These are phyloP conservation scores for Penicillium freii DNA, from an alignment of 2,329 filamentous ascomycete genomes.

Conservation along the genomic window DNA sequence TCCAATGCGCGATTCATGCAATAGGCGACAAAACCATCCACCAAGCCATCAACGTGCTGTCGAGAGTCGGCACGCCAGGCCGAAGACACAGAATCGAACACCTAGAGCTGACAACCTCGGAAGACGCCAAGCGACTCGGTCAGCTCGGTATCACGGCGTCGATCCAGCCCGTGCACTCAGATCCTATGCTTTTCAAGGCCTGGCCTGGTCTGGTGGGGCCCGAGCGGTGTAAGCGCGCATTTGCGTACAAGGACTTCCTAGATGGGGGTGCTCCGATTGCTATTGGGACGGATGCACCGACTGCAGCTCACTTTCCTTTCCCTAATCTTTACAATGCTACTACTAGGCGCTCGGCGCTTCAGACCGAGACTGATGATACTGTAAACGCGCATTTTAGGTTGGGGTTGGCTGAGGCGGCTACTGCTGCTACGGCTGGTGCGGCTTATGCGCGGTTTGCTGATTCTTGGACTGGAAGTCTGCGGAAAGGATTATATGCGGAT, in stretches of 20 bases:
- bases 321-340: constrained; percentile 52
- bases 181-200: constrained; percentile 48
- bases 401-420: constrained; percentile 43
- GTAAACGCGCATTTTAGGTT: constrained; percentile 48
- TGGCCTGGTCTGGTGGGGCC: constrained; percentile 49
- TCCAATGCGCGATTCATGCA: constrained; percentile 53
- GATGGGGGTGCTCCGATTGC: constrained; percentile 48
- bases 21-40: constrained; percentile 51
- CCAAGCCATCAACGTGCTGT: constrained; percentile 48
- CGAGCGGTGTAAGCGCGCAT: constrained; percentile 48
- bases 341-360: constrained; percentile 46
- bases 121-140: constrained; percentile 49
- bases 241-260: constrained; percentile 52
- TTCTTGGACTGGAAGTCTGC: constrained; percentile 42
- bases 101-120: constrained; percentile 49
- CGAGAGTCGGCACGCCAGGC: constrained; percentile 39
- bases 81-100: constrained; percentile 53
- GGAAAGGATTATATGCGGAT: constrained; percentile 43
- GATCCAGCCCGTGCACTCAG: constrained; percentile 41
- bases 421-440: constrained; percentile 46
- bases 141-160: constrained; percentile 47
- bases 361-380: constrained; percentile 38
- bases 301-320: constrained; percentile 47
- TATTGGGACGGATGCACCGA: constrained; percentile 51
- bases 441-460: constrained; percentile 50